Evolutionary conservation across 169 alveolate genomes (phyloP).

Genomic region (Eimeria tenella): DNA sequence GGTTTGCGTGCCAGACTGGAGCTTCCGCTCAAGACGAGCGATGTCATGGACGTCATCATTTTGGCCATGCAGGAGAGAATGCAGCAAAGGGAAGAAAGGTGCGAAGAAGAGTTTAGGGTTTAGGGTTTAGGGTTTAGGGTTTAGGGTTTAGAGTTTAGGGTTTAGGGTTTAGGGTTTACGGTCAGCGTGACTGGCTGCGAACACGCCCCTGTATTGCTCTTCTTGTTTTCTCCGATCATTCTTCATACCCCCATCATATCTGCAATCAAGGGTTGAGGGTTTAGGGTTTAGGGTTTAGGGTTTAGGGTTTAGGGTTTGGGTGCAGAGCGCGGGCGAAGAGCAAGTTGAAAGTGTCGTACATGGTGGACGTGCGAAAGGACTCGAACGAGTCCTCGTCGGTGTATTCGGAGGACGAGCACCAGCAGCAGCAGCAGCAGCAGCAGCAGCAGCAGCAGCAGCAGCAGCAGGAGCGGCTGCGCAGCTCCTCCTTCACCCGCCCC

Average conservation of each 20-base stretch:
- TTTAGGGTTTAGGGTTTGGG: not conserved
- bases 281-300: slow-evolving; percentile 15
- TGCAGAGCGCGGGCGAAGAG: not conserved
- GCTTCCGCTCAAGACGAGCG: slow-evolving; percentile 31
- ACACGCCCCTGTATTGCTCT: too few species aligned
- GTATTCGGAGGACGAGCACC: not conserved
- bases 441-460: slow-evolving; percentile 45
- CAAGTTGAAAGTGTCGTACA: slow-evolving; percentile 39
- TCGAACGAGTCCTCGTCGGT: not conserved
- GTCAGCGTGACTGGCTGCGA: too few species aligned
- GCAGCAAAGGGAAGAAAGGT: slow-evolving; percentile 50
- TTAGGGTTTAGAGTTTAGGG: not conserved
- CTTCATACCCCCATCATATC: too few species aligned
- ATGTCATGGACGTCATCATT: slow-evolving; percentile 22
- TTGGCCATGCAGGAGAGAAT: slow-evolving; percentile 23
- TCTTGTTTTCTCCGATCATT: too few species aligned
- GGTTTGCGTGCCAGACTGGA: slow-evolving; percentile 1
- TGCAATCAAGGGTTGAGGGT: too few species aligned
- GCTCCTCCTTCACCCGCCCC: not conserved
- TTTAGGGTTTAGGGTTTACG: slow-evolving; percentile 2
- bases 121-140: not conserved
- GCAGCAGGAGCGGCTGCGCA: slow-evolving; percentile 28
- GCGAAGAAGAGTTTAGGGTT: not conserved
- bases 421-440: slow-evolving; percentile 26
- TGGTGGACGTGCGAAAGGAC: slow-evolving; percentile 31